Conservation (phyloP, 805 yeast species). For the Kazachstania taianensis region DNA sequence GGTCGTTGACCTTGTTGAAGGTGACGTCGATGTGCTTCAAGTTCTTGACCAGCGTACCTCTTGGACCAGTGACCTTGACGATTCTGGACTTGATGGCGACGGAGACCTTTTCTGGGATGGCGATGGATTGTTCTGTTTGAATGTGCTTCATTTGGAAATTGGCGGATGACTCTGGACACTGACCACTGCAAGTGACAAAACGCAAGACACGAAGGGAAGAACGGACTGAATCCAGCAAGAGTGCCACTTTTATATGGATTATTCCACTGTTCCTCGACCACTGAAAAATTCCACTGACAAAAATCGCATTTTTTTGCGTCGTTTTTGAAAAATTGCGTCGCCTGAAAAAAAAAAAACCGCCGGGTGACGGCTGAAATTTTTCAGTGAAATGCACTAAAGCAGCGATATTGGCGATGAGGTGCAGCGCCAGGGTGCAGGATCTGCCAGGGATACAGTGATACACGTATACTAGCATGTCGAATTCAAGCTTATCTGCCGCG, state of each 20-base stretch:
- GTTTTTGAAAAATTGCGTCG: neutral
- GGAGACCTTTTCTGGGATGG: slow-evolving; percentile 86
- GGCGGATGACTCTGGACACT: neutral
- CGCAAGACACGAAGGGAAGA: neutral
- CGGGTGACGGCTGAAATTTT: slow-evolving; percentile 9
- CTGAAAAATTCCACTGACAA: neutral
- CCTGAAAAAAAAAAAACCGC: neutral
- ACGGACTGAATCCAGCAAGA: neutral
- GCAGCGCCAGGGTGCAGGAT: neutral
- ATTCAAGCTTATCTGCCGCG: slow-evolving; percentile 21
- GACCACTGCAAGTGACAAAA: neutral
- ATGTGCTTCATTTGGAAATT: slow-evolving; percentile 58
- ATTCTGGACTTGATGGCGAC: slow-evolving; percentile 85
- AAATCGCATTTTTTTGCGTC: slow-evolving; percentile 1
- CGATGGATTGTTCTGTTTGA: slow-evolving; percentile 75
- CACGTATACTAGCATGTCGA: slow-evolving; percentile 2
- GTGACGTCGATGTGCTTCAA: slow-evolving; percentile 92
- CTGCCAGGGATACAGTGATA: no score
- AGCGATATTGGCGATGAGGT: slow-evolving; percentile 1
- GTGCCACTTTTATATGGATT: no score
- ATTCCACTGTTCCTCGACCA: neutral
- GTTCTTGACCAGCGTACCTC: slow-evolving; percentile 87
- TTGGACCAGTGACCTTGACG: slow-evolving; percentile 91
- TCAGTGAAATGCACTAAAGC: slow-evolving; percentile 5
- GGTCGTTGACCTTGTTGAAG: slow-evolving; percentile 62